Percentiles rank a stretch among this genome's conserved stretches.
These are phyloP conservation scores for Arxiozyma bovina DNA, from an alignment of 1,139 yeast genomes.

Conservation along the genomic window DNA sequence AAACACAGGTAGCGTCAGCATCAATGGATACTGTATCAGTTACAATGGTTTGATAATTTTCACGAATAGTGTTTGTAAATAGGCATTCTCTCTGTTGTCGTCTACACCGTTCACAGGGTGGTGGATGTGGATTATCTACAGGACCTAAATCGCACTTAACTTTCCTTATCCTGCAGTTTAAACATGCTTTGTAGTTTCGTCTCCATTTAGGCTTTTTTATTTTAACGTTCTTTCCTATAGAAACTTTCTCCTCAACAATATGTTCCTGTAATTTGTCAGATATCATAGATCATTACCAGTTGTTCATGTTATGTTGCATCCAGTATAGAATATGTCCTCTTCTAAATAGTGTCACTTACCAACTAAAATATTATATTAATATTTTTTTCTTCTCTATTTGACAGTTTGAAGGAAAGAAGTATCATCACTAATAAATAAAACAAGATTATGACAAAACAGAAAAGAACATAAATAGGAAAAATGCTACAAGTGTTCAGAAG, in stretches of 20 bases:
- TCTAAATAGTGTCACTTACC: neutral
- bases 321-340: no score
- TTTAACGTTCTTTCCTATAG: neutral
- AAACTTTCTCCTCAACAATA: neutral
- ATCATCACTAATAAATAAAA: neutral
- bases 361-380: no score
- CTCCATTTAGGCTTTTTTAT: conserved; percentile 20
- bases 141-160: conserved; percentile 80
- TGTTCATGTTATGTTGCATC: neutral
- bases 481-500: neutral
- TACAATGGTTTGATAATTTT: neutral
- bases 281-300: neutral
- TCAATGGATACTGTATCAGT: neutral
- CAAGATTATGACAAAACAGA: neutral
- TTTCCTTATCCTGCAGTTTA: conserved; percentile 73
- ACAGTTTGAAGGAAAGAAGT: no score
- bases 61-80: conserved; percentile 31
- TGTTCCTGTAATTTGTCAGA: no score
- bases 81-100: conserved; percentile 77
- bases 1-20: neutral
- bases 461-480: neutral
- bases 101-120: conserved; percentile 79
- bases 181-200: conserved; percentile 74
- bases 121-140: conserved; percentile 61
- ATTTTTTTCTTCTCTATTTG: neutral